These are phyloP conservation scores for Colletotrichum paranaense DNA, from an alignment of 2,329 filamentous ascomycete genomes.

Conservation along the genomic window DNA sequence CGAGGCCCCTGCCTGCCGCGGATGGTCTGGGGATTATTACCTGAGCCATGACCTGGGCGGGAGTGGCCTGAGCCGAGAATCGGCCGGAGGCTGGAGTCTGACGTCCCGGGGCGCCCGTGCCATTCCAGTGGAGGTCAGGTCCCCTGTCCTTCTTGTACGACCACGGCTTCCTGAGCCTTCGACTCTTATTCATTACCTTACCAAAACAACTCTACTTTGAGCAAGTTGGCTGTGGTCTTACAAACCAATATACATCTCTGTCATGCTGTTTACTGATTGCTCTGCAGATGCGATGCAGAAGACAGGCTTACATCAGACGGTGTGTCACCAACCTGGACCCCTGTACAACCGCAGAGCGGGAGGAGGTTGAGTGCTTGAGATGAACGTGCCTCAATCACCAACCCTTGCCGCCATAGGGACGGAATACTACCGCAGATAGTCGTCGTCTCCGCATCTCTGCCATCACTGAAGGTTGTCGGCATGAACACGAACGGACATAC, in stretches of 20 bases:
- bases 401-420: constrained; percentile 4
- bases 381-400: background rate
- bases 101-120: constrained; percentile 24
- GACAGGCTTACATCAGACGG: constrained; percentile 31
- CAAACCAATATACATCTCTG: constrained; percentile 23
- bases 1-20: constrained; percentile 3
- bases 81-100: constrained; percentile 26
- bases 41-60: background rate
- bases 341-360: background rate
- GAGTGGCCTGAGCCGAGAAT: constrained; percentile 19
- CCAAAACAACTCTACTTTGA: constrained; percentile 24
- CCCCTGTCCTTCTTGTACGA: background rate
- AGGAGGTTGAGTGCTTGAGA: background rate
- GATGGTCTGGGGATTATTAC: background rate
- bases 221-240: constrained; percentile 9
- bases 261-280: constrained; percentile 12
- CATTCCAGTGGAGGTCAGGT: background rate
- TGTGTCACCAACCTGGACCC: constrained; percentile 5
- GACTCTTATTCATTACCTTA: background rate
- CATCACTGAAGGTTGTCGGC: constrained; percentile 2
- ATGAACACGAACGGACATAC: background rate
- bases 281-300: constrained; percentile 12
- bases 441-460: constrained; percentile 10
- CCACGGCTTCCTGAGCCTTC: background rate
- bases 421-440: background rate